Base-by-base conservation (phyloP, 2,329 filamentous ascomycete genomes). In the Fusarium kyushuense region DNA sequence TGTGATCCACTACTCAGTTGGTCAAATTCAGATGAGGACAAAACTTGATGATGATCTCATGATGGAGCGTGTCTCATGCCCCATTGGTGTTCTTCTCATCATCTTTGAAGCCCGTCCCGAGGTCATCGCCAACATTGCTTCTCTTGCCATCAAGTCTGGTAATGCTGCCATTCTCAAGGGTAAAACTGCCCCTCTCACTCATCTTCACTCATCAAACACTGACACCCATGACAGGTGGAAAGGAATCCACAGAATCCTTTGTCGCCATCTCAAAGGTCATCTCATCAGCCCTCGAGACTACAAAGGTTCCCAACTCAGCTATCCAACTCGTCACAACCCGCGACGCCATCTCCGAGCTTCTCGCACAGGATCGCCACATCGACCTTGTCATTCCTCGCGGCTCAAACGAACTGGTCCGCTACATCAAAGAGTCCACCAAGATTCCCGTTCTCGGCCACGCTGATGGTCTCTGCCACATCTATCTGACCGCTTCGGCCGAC, bases 101-200 rank as follows among this genome's bases (percentile, higher is more conserved):
- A 98, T 99, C 76, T 99, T 99, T 76, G 96, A 99, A 82, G 96
- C 96, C 35, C 91, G 96, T 10, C 96, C 96, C 9, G 96, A 99
- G 81, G 96, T 99, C 69, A 97, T 99, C 76, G 96, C 95, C 76
- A 99, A 99, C 79, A 98, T 99, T 76, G 94, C 96, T 66, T 93
- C 94, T 6, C 85, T 99, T 25, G 94, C 96, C 36, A 92, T 99
- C 80, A 99, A 99, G 79, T 98, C 95, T 14, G 96, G 94, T 74
- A 99, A 99, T 79, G 92, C 96, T 35, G 96, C 94, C 52, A 98
- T 99, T 74, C 84, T 99, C 64, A 99, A 99, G 84, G 95, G 90
- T 86, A 74, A 84, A 93, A 2, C 72, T 13, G 65, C 6, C 5
- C 7, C 8, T 19, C 12, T 16, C 10, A 10, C 6, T 17, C 19